Percentiles rank a stretch among this genome's conserved stretches.
phyloP scores from a whole-genome alignment of 805 yeast genomes.

The Sugiyamaella smithiae region DNA sequence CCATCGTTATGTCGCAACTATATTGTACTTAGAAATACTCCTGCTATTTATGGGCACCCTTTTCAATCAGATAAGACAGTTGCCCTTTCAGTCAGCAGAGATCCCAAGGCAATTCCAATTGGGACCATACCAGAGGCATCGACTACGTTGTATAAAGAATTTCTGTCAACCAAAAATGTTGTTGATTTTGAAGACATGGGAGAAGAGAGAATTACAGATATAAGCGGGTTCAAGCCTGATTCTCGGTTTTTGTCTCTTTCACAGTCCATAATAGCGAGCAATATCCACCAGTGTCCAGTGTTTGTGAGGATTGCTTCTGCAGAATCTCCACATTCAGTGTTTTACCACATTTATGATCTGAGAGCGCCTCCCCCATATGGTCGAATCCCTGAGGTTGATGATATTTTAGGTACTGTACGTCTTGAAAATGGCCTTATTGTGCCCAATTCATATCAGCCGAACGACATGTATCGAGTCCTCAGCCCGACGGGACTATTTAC shows the following conservation, averaged over 20 bases:
- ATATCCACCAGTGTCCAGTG: conserved; percentile 31
- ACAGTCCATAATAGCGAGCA: conserved; percentile 22
- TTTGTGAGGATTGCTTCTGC: conserved; percentile 32
- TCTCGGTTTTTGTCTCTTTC: conserved; percentile 26
- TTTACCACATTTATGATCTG: conserved; percentile 70
- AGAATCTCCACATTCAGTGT: conserved; percentile 41
- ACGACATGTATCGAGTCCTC: conserved; percentile 55
- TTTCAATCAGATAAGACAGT: not conserved
- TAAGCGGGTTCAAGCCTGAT: conserved; percentile 19
- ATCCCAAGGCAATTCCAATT: conserved; percentile 24
- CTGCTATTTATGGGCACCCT: conserved; percentile 18
- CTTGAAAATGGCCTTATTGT: conserved; percentile 59
- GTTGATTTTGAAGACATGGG: conserved; percentile 3
- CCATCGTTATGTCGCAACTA: not conserved
- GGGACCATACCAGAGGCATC: conserved; percentile 24
- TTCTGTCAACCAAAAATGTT: not conserved
- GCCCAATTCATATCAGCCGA: conserved; percentile 53
- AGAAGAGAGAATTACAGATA: not conserved
- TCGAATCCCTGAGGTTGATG: conserved; percentile 67
- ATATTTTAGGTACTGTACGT: conserved; percentile 65
- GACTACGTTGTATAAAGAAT: not conserved
- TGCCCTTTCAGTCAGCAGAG: conserved; percentile 24
- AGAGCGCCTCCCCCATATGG: conserved; percentile 62
- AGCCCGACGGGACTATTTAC: conserved; percentile 49
- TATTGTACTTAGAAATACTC: conserved; percentile 6